Evolutionary conservation across 2,329 filamentous ascomycete species (phyloP).

Genomic region (Epichloe elymi): DNA sequence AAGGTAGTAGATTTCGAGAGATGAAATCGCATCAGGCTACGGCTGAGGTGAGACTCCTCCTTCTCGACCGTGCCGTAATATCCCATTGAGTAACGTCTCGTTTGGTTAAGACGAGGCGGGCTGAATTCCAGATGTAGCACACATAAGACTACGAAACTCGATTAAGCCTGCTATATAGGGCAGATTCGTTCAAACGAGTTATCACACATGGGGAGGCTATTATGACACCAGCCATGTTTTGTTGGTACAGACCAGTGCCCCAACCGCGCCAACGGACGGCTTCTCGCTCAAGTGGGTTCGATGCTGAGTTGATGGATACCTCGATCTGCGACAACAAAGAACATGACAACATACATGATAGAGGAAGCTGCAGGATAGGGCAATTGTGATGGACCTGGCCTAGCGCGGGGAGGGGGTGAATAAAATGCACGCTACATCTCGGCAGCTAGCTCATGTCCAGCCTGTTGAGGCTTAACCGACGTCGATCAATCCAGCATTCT

Average conservation of each 20-base stretch:
- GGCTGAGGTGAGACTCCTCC: not conserved
- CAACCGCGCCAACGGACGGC: not conserved
- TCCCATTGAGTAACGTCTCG: not conserved
- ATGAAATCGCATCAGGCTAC: not conserved
- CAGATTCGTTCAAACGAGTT: too few species aligned
- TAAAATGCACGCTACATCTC: not conserved
- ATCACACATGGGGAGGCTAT: too few species aligned
- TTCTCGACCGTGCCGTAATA: not conserved
- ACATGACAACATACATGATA: too few species aligned
- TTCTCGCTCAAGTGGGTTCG: not conserved
- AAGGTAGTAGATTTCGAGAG: not conserved
- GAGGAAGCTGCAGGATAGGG: not conserved
- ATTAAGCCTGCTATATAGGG: too few species aligned
- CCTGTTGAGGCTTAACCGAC: slow-evolving; percentile 2
- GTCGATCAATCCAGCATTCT: slow-evolving; percentile 8
- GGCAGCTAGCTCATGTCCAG: slow-evolving; percentile 1
- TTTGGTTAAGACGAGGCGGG: not conserved
- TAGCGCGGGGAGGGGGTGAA: not conserved
- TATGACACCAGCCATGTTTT: too few species aligned
- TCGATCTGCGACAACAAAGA: too few species aligned
- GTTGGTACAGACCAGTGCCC: too few species aligned
- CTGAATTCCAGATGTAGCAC: not conserved
- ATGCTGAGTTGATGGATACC: too few species aligned
- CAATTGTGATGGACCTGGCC: not conserved
- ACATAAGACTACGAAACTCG: not conserved